Conservation (phyloP, 768 basidiomycete genomes). For the Pleurotus tuoliensis region DNA sequence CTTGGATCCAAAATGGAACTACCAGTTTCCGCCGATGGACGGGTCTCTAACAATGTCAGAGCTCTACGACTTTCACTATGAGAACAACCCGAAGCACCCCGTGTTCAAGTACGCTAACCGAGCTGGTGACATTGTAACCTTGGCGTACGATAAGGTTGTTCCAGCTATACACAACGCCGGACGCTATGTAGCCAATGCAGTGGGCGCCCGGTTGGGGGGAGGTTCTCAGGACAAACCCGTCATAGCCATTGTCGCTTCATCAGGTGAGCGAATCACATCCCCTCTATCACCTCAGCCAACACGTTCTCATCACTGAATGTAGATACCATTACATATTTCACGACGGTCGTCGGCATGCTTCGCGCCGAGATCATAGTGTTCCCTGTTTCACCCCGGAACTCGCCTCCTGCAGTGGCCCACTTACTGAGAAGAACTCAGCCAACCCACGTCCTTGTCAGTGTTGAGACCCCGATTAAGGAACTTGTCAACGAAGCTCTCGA, state of each 20-base stretch:
- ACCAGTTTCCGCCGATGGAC: constrained; percentile 26
- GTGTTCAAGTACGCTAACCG: constrained; percentile 22
- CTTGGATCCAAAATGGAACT: constrained; percentile 5
- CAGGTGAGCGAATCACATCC: constrained; percentile 15
- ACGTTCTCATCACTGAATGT: not conserved
- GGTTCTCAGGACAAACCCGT: constrained; percentile 12
- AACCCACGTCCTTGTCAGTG: constrained; percentile 20
- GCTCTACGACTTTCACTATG: constrained; percentile 27
- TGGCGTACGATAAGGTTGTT: constrained; percentile 22
- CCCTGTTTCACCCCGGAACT: constrained; percentile 22
- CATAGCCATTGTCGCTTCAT: constrained; percentile 21
- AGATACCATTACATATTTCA: constrained; percentile 31
- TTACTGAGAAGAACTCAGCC: constrained; percentile 21
- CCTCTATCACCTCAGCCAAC: not conserved
- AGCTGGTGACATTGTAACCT: constrained; percentile 10
- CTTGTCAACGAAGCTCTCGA: constrained; percentile 10
- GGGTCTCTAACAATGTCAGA: constrained; percentile 27
- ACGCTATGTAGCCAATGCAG: constrained; percentile 9
- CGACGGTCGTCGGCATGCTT: constrained; percentile 18
- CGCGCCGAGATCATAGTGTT: constrained; percentile 19
- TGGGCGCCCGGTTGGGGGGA: not conserved
- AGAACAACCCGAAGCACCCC: constrained; percentile 22
- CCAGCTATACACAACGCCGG: constrained; percentile 23
- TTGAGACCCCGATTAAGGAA: constrained; percentile 15
- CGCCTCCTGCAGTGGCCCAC: constrained; percentile 27